phyloP scores from a whole-genome alignment of 768 basidiomycete genomes.

The Lentinula lateritia region DNA sequence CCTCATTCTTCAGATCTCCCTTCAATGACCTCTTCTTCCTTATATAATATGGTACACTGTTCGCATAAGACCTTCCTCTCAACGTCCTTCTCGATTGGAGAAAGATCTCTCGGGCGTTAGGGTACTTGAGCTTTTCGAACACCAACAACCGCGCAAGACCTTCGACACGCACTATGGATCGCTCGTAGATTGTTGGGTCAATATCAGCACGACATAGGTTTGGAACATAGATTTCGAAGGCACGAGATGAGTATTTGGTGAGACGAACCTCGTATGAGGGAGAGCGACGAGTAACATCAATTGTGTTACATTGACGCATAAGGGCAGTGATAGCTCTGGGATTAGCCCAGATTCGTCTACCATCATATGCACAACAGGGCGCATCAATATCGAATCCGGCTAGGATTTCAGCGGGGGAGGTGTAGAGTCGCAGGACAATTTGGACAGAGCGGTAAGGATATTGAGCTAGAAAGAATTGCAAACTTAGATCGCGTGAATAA shows the following conservation, averaged over 20 bases:
- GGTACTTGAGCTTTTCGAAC: constrained; percentile 48
- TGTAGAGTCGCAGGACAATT: constrained; percentile 59
- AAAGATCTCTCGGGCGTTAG: constrained; percentile 39
- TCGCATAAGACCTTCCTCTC: constrained; percentile 39
- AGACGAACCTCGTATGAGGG: constrained; percentile 62
- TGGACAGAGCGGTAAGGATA: constrained; percentile 66
- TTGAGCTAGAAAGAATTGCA: constrained; percentile 34
- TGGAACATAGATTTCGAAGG: constrained; percentile 55
- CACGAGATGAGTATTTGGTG: constrained; percentile 49
- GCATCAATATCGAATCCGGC: constrained; percentile 67
- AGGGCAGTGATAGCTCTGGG: constrained; percentile 54
- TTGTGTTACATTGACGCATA: constrained; percentile 64
- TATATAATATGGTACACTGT: constrained; percentile 18
- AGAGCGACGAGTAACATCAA: constrained; percentile 57
- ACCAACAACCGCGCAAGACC: constrained; percentile 60
- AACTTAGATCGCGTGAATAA: not conserved
- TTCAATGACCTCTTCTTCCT: constrained; percentile 37
- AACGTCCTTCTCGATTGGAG: constrained; percentile 41
- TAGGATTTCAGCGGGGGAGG: constrained; percentile 58
- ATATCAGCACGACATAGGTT: constrained; percentile 42
- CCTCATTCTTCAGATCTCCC: constrained; percentile 48
- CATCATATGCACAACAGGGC: constrained; percentile 53
- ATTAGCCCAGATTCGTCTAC: constrained; percentile 50
- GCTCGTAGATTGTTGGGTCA: constrained; percentile 62
- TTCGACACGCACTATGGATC: constrained; percentile 48